These are phyloP conservation scores for Taphrina pruni DNA, from an alignment of 1,139 yeast species.

Conservation along the genomic window DNA sequence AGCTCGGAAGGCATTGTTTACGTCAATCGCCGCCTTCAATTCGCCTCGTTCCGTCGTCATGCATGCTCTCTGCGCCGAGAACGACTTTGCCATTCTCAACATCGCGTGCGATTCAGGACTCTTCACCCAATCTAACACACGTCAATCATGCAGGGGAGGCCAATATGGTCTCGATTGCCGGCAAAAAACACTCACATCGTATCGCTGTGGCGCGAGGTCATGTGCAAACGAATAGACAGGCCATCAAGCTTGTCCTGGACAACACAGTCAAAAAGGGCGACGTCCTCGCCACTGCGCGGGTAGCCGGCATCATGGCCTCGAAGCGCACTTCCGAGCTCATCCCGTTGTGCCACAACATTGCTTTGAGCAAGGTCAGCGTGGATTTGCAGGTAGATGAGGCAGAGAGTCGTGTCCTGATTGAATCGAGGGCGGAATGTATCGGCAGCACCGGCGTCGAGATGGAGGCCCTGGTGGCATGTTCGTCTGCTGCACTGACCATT, in stretches of 20 bases:
- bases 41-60: background rate
- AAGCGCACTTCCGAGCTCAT: conserved; percentile 57
- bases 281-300: conserved; percentile 57
- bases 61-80: background rate
- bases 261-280: conserved; percentile 59
- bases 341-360: conserved; percentile 60
- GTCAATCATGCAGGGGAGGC: conserved; percentile 57
- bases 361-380: conserved; percentile 54
- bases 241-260: conserved; percentile 51
- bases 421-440: conserved; percentile 55
- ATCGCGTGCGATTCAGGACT: background rate
- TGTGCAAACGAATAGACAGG: conserved; percentile 51
- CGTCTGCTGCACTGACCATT: conserved; percentile 56
- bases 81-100: background rate
- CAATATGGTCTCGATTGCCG: conserved; percentile 58
- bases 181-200: conserved; percentile 54
- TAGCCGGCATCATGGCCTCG: conserved; percentile 61
- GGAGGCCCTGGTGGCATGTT: conserved; percentile 60
- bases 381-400: conserved; percentile 48
- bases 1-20: background rate
- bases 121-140: conserved; percentile 53
- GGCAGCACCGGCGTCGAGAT: conserved; percentile 63
- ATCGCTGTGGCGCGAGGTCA: conserved; percentile 56
- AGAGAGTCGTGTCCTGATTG: conserved; percentile 47
- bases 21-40: too few relatives aligned